Conservation (phyloP, 345 rosid genomes). For the Acer negundo region DNA sequence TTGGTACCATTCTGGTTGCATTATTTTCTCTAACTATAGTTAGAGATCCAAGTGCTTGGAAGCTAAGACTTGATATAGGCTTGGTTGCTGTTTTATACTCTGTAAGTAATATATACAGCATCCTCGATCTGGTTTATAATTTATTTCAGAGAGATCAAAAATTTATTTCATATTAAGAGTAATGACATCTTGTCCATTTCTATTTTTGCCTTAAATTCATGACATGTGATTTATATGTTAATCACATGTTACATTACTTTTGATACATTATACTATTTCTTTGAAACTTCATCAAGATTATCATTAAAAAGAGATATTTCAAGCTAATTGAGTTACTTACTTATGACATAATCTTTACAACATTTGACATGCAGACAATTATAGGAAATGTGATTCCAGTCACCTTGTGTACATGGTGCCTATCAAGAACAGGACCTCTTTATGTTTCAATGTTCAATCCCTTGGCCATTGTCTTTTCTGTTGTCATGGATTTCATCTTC, state of each 20-base stretch:
- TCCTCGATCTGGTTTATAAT: too few relatives aligned
- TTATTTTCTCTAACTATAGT: slow-evolving; percentile 29
- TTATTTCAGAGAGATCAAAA: too few relatives aligned
- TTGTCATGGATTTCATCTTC: slow-evolving; percentile 18
- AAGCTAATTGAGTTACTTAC: too few relatives aligned
- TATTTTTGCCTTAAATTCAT: too few relatives aligned
- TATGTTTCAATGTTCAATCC: slow-evolving; percentile 40
- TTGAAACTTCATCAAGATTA: too few relatives aligned
- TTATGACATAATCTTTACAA: not conserved
- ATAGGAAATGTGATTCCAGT: slow-evolving; percentile 10
- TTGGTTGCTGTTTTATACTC: slow-evolving; percentile 28
- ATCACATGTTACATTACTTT: too few relatives aligned
- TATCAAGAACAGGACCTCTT: slow-evolving; percentile 29
- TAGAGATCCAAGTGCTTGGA: slow-evolving; percentile 43
- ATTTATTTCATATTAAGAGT: too few relatives aligned
- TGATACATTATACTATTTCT: too few relatives aligned
- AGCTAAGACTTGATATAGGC: slow-evolving; percentile 30
- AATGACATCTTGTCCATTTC: too few relatives aligned
- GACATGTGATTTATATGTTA: too few relatives aligned
- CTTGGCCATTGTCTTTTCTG: slow-evolving; percentile 25
- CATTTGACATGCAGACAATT: slow-evolving; percentile 19
- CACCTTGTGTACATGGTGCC: slow-evolving; percentile 27
- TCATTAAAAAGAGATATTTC: too few relatives aligned
- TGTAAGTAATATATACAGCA: slow-evolving; percentile 16
- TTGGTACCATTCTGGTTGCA: slow-evolving; percentile 29